These are phyloP conservation scores for Sarcomyxa edulis DNA, from an alignment of 768 basidiomycete genomes.

Conservation along the genomic window DNA sequence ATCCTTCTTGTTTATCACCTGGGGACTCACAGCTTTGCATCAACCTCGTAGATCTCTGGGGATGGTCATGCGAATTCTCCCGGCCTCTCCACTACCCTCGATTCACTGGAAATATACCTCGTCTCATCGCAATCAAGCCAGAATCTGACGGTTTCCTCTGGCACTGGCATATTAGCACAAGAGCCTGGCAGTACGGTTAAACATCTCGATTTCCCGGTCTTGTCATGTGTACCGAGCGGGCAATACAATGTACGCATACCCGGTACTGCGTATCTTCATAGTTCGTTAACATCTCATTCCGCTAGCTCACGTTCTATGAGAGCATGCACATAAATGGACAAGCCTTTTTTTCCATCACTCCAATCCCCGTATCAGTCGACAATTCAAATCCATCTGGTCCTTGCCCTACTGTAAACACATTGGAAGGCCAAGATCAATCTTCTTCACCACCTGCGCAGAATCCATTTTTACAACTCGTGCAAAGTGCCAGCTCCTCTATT, in stretches of 20 bases:
- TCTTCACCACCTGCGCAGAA: conserved; percentile 24
- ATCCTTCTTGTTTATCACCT: too few relatives aligned
- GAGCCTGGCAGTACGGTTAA: conserved; percentile 38
- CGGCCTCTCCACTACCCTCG: conserved; percentile 27
- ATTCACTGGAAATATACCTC: conserved; percentile 35
- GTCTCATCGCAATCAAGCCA: conserved; percentile 30
- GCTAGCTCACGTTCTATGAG: conserved; percentile 44
- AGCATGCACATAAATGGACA: conserved; percentile 24
- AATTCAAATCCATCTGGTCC: conserved; percentile 19
- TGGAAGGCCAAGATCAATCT: conserved; percentile 28
- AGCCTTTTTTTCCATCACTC: conserved; percentile 33
- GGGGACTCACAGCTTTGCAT: conserved; percentile 5
- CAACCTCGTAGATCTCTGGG: conserved; percentile 30
- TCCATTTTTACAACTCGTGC: conserved; percentile 27
- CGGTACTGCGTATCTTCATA: neutral
- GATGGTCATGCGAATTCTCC: conserved; percentile 35
- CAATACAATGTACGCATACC: conserved; percentile 34
- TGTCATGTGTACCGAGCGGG: conserved; percentile 33
- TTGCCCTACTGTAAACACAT: conserved; percentile 19
- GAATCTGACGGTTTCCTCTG: conserved; percentile 35
- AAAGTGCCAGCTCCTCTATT: too few relatives aligned
- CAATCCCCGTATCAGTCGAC: conserved; percentile 29
- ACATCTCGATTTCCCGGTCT: conserved; percentile 31
- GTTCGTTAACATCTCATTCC: conserved; percentile 1
- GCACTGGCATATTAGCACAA: conserved; percentile 27